Evolutionary conservation across 345 rosid genomes (phyloP), one percentile per base, ranked within the genome.

Genomic region (Erysimum cheiranthoides): DNA sequence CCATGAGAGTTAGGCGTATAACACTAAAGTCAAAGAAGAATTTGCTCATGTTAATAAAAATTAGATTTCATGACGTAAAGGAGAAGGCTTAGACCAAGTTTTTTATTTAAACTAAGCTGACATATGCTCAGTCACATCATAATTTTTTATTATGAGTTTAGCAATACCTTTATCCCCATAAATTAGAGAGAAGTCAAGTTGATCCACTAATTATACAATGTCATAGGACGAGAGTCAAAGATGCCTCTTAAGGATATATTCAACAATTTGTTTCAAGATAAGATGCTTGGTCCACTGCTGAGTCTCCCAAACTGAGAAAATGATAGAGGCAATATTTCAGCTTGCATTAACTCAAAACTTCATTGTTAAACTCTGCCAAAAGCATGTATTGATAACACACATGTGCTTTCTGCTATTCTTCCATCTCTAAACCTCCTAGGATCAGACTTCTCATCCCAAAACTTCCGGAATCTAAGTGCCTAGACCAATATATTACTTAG

Each of bases 381-480:
- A 21, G 25, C 25, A 21, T 21, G 25, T 21, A 21, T 21, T 21
- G 25, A 21, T 21, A 21, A 21, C 25, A 21, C 67, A 91, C 96
- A 91, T 78, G 90, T 85, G 84, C 98, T 91, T 88, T 93, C 97
- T 9, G 96, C 93, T 77, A 91, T 93, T 81, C 71, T 87, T 36
- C 98, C 97, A 88, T 93, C 97, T 79, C 86, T 89, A 81, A 91
- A 91, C 85, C 93, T 86, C 58, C 97, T 84, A 59, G 90, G 91
- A 78, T 93, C 98, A 43, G 98, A 88, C 79, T 85, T 93, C 57
- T 86, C 88, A 32, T 94, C 98, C 98, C 94, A 91, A 75, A 93
- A 93, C 62, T 82, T 86, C 28, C 88, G 82, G 85, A 85, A 93
- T 66, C 60, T 81, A 54, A 84, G 84, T 68, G 93, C 90, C 97